Conservation (phyloP, 345 rosid species). For the Lepidium africanum region DNA sequence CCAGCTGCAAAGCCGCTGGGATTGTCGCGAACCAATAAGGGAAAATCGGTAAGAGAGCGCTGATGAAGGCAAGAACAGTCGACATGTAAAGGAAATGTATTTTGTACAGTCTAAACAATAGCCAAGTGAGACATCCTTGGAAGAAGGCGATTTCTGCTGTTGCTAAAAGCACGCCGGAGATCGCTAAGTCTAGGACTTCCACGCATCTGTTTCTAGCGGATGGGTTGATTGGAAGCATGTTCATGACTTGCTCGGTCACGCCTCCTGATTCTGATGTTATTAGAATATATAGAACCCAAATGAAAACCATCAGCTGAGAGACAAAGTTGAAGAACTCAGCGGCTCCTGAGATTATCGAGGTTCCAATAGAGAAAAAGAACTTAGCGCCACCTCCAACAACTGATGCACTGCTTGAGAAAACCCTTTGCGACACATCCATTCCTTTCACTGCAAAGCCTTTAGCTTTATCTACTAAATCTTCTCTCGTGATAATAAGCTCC, state of each 20-base stretch:
- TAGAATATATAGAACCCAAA: conserved; percentile 73
- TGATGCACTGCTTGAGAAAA: conserved; percentile 67
- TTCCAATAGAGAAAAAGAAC: conserved; percentile 53
- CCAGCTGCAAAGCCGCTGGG: conserved; percentile 65
- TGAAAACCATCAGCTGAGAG: conserved; percentile 76
- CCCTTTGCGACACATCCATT: conserved; percentile 60
- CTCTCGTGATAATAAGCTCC: conserved; percentile 70
- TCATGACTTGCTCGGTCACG: conserved; percentile 85
- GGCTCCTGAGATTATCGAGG: conserved; percentile 73
- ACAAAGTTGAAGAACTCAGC: conserved; percentile 89
- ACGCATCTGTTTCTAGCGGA: conserved; percentile 62
- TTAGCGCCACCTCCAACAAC: conserved; percentile 71
- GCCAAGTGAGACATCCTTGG: conserved; percentile 97
- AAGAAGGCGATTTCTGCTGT: conserved; percentile 89
- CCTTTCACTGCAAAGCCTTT: conserved; percentile 78
- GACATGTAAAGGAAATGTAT: conserved; percentile 89
- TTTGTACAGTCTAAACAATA: conserved; percentile 65
- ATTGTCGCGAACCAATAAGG: conserved; percentile 88
- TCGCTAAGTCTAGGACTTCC: conserved; percentile 75
- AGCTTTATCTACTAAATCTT: conserved; percentile 79
- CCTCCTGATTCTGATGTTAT: conserved; percentile 96
- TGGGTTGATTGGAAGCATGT: conserved; percentile 71
- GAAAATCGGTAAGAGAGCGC: conserved; percentile 71
- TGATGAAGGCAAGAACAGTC: conserved; percentile 70
- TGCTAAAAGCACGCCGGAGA: conserved; percentile 87